Conservation (phyloP, 768 basidiomycete species). For the Tylopilus vinaceipallidus region DNA sequence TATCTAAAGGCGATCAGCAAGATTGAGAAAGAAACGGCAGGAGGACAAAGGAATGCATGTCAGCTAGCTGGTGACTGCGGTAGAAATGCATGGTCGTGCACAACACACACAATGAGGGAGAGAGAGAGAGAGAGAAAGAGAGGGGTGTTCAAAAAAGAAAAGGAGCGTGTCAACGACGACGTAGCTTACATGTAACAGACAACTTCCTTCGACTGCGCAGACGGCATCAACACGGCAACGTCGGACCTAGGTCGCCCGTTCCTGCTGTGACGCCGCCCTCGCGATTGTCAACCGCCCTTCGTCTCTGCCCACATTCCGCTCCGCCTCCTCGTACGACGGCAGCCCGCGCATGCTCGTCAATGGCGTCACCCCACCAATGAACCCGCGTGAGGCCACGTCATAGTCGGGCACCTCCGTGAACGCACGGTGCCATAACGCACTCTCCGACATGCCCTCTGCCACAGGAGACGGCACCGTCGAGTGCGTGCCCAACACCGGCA, state of each 20-base stretch:
- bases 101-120: too few relatives aligned
- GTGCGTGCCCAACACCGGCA: slow-evolving; percentile 1
- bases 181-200: background rate
- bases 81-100: too few relatives aligned
- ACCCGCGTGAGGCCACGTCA: slow-evolving; percentile 77
- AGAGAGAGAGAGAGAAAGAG: too few relatives aligned
- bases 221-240: too few relatives aligned
- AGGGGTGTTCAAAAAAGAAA: too few relatives aligned
- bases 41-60: too few relatives aligned
- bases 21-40: too few relatives aligned
- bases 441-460: slow-evolving; percentile 23
- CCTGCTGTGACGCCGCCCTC: background rate
- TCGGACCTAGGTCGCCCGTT: background rate
- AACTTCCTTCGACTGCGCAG: too few relatives aligned
- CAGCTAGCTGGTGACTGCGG: too few relatives aligned
- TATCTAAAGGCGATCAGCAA: too few relatives aligned
- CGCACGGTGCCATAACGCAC: slow-evolving; percentile 52
- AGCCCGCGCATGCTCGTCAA: slow-evolving; percentile 70
- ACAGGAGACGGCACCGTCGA: slow-evolving; percentile 3
- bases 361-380: slow-evolving; percentile 90
- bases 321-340: slow-evolving; percentile 84
- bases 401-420: slow-evolving; percentile 87
- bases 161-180: too few relatives aligned
- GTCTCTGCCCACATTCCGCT: slow-evolving; percentile 6
- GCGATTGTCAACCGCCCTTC: slow-evolving; percentile 16